Conservation (phyloP, 108 stramenopile genomes). For the Skeletonema costatum region DNA sequence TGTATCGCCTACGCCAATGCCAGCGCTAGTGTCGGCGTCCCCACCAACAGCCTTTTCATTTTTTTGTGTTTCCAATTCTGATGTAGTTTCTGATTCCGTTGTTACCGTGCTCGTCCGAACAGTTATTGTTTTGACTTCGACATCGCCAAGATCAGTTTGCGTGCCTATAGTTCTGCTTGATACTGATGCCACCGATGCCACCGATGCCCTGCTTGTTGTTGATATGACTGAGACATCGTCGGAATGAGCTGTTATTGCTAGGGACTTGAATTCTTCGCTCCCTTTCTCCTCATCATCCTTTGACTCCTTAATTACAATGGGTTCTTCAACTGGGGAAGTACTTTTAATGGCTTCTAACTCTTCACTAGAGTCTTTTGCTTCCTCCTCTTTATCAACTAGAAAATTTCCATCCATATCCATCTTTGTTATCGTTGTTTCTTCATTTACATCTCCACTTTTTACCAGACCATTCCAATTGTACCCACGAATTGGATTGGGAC, state of each 20-base stretch:
- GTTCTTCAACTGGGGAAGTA: not conserved
- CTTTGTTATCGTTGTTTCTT: constrained; percentile 9
- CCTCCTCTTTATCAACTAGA: not conserved
- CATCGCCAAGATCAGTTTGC: constrained; percentile 7
- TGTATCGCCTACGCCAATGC: not conserved
- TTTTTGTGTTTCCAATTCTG: not conserved
- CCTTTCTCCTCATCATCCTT: not conserved
- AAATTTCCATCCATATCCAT: not conserved
- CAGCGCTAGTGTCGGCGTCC: not conserved
- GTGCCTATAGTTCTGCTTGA: constrained; percentile 22
- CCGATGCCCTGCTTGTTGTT: not conserved
- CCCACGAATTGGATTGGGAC: constrained; percentile 47
- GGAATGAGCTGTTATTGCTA: not conserved
- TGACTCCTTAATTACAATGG: not conserved
- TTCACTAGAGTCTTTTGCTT: not conserved
- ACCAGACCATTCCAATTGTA: constrained; percentile 43
- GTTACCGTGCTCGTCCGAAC: not conserved
- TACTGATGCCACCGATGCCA: constrained; percentile 12
- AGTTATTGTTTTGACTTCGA: constrained; percentile 5
- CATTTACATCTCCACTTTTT: constrained; percentile 36
- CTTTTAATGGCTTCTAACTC: not conserved
- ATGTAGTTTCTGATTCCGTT: not conserved
- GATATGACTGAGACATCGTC: constrained; percentile 11
- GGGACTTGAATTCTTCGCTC: not conserved
- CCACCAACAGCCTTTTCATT: not conserved